Evolutionary conservation across 495 filamentous ascomycete species (phyloP).

Genomic region (Xylaria venustula): DNA sequence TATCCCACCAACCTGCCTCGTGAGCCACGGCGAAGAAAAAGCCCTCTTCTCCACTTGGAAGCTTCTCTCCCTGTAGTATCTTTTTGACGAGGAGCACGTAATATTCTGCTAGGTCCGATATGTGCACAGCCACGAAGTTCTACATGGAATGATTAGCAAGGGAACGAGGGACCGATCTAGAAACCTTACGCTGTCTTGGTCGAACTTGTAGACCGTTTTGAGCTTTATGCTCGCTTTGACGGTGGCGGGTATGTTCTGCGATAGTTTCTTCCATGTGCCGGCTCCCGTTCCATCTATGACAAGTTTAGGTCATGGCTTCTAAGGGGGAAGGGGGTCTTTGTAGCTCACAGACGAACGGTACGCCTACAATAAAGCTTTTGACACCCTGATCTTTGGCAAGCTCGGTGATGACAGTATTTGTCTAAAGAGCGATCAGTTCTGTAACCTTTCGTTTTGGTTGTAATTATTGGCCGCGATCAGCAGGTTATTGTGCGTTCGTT

Average conservation of each 20-base stretch:
- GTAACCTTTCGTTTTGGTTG: neutral
- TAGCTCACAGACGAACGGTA: constrained; percentile 34
- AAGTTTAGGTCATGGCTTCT: constrained; percentile 13
- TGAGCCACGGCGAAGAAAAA: constrained; percentile 40
- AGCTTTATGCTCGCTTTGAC: constrained; percentile 33
- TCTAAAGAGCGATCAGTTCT: constrained; percentile 11
- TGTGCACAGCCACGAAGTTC: constrained; percentile 22
- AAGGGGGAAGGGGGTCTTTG: neutral
- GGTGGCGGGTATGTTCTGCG: constrained; percentile 33
- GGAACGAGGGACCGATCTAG: neutral
- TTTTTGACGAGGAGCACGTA: constrained; percentile 34
- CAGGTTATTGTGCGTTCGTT: constrained; percentile 20
- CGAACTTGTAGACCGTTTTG: constrained; percentile 38
- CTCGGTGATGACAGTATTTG: constrained; percentile 26
- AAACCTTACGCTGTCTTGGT: constrained; percentile 26
- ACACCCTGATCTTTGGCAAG: constrained; percentile 28
- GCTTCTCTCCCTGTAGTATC: constrained; percentile 31
- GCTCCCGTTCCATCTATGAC: constrained; percentile 35
- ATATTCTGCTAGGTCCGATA: constrained; percentile 35
- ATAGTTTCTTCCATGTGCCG: constrained; percentile 38
- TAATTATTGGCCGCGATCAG: neutral
- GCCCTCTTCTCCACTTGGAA: constrained; percentile 35
- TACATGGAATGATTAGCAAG: neutral
- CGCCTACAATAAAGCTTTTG: constrained; percentile 31
- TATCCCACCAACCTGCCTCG: constrained; percentile 31